phyloP scores from a whole-genome alignment of 441 rosid genomes.

The Codiaeum variegatum region DNA sequence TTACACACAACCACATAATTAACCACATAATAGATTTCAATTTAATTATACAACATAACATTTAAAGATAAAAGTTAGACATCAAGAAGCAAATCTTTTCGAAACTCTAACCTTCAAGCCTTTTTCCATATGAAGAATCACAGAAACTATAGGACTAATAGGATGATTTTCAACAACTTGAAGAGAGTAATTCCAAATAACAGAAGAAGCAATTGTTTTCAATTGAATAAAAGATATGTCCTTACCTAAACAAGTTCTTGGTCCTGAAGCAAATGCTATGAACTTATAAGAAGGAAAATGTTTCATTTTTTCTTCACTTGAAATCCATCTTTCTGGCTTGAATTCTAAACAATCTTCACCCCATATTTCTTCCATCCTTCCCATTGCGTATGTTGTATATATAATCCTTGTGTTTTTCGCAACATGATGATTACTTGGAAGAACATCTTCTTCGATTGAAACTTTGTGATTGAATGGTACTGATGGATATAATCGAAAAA shows the following conservation, averaged over 20 bases:
- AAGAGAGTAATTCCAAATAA: slow-evolving; percentile 9
- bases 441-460: neutral
- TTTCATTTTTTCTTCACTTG: slow-evolving; percentile 18
- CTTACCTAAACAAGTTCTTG: slow-evolving; percentile 36
- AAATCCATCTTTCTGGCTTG: slow-evolving; percentile 41
- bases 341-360: slow-evolving; percentile 37
- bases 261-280: slow-evolving; percentile 26
- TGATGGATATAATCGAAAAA: slow-evolving; percentile 1
- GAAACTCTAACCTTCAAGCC: slow-evolving; percentile 2
- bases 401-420: slow-evolving; percentile 18
- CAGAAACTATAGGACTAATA: neutral
- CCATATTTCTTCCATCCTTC: slow-evolving; percentile 32
- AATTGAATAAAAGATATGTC: slow-evolving; percentile 8
- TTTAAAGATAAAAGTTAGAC: too few relatives aligned
- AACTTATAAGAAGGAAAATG: slow-evolving; percentile 32
- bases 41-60: too few relatives aligned
- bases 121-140: neutral
- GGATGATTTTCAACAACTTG: neutral
- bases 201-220: neutral
- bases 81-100: neutral
- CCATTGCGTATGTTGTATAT: slow-evolving; percentile 4
- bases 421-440: slow-evolving; percentile 5
- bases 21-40: too few relatives aligned
- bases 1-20: too few relatives aligned
- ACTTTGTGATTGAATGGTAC: slow-evolving; percentile 1